Conservation (phyloP, 169 alveolate genomes). For the Plasmodium cynomolgi region DNA sequence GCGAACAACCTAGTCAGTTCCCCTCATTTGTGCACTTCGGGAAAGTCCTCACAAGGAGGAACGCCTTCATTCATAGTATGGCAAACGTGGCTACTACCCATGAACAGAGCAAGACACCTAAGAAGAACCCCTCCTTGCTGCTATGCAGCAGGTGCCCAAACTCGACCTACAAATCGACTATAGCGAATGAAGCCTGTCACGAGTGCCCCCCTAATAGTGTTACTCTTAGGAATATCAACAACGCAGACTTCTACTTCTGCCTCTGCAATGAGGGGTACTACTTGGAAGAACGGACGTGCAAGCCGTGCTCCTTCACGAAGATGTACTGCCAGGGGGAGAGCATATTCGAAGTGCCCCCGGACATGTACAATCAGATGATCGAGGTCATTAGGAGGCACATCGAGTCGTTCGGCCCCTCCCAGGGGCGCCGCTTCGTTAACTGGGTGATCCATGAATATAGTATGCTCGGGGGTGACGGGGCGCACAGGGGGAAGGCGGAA, state of each 20-base stretch:
- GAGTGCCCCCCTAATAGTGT: constrained; percentile 83
- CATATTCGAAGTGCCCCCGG: constrained; percentile 25
- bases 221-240: constrained; percentile 77
- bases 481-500: background rate
- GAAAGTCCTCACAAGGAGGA: background rate
- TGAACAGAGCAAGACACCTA: background rate
- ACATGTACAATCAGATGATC: background rate
- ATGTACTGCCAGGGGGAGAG: constrained; percentile 87
- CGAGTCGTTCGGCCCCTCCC: background rate
- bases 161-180: constrained; percentile 79
- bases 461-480: background rate
- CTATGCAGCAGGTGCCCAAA: constrained; percentile 82
- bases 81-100: background rate
- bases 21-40: background rate
- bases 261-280: constrained; percentile 87
- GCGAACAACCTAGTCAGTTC: background rate
- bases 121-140: background rate
- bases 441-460: constrained; percentile 6
- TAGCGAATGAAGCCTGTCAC: constrained; percentile 85
- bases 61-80: constrained; percentile 43
- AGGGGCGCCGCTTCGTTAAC: constrained; percentile 20
- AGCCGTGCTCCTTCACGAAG: constrained; percentile 81
- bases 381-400: background rate
- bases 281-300: constrained; percentile 79
- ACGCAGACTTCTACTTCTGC: constrained; percentile 83